These are phyloP conservation scores for Knufia petricola DNA, from an alignment of 2,329 filamentous ascomycete genomes.

Conservation along the genomic window DNA sequence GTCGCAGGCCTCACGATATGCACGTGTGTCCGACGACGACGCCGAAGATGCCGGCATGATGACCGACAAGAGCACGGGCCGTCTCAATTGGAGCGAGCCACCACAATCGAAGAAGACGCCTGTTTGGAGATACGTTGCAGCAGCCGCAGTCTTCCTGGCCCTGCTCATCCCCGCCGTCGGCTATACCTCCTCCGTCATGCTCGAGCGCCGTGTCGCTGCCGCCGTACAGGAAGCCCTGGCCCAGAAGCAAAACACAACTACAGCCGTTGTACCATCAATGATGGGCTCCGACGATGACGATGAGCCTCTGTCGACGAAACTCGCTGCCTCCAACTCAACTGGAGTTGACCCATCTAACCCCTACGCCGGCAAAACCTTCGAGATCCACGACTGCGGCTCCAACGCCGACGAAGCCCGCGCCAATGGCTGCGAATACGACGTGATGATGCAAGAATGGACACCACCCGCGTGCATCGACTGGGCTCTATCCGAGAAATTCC, in stretches of 20 bases:
- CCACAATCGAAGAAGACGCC: background rate
- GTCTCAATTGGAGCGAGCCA: background rate
- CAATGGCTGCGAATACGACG: slow-evolving; percentile 21
- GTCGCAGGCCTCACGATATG: background rate
- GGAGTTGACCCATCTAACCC: background rate
- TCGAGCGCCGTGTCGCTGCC: background rate
- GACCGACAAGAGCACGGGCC: background rate
- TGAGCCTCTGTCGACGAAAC: background rate
- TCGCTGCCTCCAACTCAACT: background rate
- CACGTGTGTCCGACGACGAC: slow-evolving; percentile 1
- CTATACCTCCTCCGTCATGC: slow-evolving; percentile 5
- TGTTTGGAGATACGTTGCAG: slow-evolving; percentile 6
- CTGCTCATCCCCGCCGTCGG: slow-evolving; percentile 4
- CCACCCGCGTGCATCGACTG: slow-evolving; percentile 19
- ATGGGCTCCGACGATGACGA: background rate
- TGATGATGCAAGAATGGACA: slow-evolving; percentile 24
- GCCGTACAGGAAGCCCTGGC: slow-evolving; percentile 3
- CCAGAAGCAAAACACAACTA: background rate
- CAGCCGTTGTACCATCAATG: background rate
- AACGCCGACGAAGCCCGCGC: slow-evolving; percentile 17
- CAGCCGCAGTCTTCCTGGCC: background rate
- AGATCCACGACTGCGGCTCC: slow-evolving; percentile 19
- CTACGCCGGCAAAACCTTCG: background rate
- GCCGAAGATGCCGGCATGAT: slow-evolving; percentile 1
- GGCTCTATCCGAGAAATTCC: slow-evolving; percentile 18